Base-by-base conservation (phyloP, 805 yeast genomes). In the Zygosaccharomyces bailii region DNA sequence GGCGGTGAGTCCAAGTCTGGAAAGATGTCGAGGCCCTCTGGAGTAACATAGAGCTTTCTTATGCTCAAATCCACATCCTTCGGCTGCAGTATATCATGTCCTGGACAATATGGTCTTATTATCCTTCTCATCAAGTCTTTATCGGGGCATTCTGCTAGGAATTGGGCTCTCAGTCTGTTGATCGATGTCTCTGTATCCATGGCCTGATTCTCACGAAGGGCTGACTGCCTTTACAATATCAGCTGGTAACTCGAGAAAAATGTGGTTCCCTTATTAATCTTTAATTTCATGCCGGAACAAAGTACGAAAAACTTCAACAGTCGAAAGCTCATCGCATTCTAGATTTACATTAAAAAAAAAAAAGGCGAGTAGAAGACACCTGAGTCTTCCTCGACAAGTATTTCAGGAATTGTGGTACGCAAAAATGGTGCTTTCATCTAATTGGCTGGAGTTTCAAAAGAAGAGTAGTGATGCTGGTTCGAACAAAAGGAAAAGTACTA, bases 341-440 rank as follows among this genome's bases (percentile, higher is more conserved):
- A 25, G 5, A 25, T 37, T 13, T 25, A 4, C 13, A 17, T 5
- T 31, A 17, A 30, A 27, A 17, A 36, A n/a, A n/a, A n/a, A n/a
- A n/a, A n/a, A n/a, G n/a, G n/a, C n/a, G n/a, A n/a, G n/a, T n/a
- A n/a, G n/a, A n/a, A n/a, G n/a, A n/a, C n/a, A n/a, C n/a, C n/a
- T n/a, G n/a, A n/a, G n/a, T n/a, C n/a, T n/a, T n/a, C n/a, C n/a
- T n/a, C n/a, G n/a, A n/a, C n/a, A n/a, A n/a, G n/a, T n/a, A n/a
- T n/a, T n/a, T n/a, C n/a, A n/a, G n/a, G n/a, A n/a, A n/a, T n/a
- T n/a, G n/a, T n/a, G n/a, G n/a, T n/a, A n/a, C n/a, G n/a, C n/a
- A 19, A 31, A 13, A 16, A 65, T 65, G 69, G 65, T 54, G 6
- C 53, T 66, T 17, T 66, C 70, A 5, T 63, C 68, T 4, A 67